Evolutionary conservation across 192 early-diverging fungal species (phyloP), one percentile per base, ranked within the genome.

Genomic region (Umbelopsis sp.): DNA sequence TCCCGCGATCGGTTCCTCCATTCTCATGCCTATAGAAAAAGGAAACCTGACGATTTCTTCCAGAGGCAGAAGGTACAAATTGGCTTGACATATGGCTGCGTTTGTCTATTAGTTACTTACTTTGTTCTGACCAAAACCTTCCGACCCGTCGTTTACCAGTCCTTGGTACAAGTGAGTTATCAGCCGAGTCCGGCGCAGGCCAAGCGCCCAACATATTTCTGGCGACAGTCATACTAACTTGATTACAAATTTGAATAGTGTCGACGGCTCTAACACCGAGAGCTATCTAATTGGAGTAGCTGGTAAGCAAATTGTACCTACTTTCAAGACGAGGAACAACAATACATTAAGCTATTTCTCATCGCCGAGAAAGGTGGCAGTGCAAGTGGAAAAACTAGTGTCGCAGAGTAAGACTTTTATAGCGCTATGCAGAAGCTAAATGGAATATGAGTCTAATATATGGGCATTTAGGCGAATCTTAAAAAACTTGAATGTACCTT

Each of bases 351-450:
- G 0, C 2, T 41, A 10, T 10, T 41, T 41, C 37, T 41, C 6
- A 41, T 69, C 21, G 7, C 48, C 20, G 21, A 48, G 33, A 49
- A 74, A 87, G 85, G 85, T 65, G 92, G 89, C 55, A 93, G 91
- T 82, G 91, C 90, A 46, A 93, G 92, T 80, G 92, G 92, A 48
- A 93, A 93, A 77, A 93, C 92, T 47, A 91, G 91, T 81, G 91
- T 93, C 30, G 85, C 92, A 2, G 83, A 88, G 78, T 84, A 80
- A 76, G 73, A 49, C 33, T 23, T 33, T 12, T 16, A 6, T 13
- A 3, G 2, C 2, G 49, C n/a, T 15, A 12, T 35, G 30, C 0
- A 0, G 13, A n/a, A n/a, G 10, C 0, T 52, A 10, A 6, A 1
- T 37, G 25, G 16, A 5, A 7, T 16, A 35, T 27, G 18, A 35